Evolutionary conservation across 371 early-diverging fungal genomes (phyloP).

Genomic region (Dichotomocladium elegans): DNA sequence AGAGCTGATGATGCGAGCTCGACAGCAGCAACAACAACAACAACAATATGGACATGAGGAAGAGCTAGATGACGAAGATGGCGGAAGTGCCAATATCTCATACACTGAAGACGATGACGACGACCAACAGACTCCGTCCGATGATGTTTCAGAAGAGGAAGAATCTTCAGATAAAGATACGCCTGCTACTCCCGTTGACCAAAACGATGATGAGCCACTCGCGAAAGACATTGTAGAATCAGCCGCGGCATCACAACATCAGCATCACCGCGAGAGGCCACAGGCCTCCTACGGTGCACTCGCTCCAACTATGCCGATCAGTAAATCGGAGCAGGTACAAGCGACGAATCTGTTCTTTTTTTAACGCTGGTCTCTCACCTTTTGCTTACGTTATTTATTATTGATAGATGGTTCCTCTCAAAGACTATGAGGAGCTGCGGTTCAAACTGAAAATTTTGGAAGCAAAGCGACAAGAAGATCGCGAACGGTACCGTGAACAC

Average conservation of each 20-base stretch:
- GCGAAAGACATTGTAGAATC: conserved; percentile 1
- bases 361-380: too few relatives aligned
- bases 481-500: conserved; percentile 67
- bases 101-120: conserved; percentile 7
- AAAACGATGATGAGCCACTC: conserved; percentile 13
- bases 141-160: conserved; percentile 6
- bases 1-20: conserved; percentile 5
- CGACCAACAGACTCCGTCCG: conserved; percentile 1
- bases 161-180: conserved; percentile 11
- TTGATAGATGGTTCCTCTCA: conserved; percentile 44
- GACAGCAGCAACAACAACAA: conserved; percentile 5
- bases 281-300: conserved; percentile 32
- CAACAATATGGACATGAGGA: neutral
- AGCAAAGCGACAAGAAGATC: conserved; percentile 77
- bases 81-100: conserved; percentile 3
- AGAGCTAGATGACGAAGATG: conserved; percentile 3
- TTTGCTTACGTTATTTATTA: neutral
- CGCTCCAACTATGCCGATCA: conserved; percentile 28
- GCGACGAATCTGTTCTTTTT: too few relatives aligned
- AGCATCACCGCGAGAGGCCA: neutral
- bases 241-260: conserved; percentile 1
- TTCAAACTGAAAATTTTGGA: conserved; percentile 77
- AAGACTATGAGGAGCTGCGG: conserved; percentile 80
- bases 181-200: conserved; percentile 13
- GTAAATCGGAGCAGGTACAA: conserved; percentile 43